These are phyloP conservation scores for Pseudocercospora crystallina DNA, from an alignment of 2,329 filamentous ascomycete genomes.

Conservation along the genomic window DNA sequence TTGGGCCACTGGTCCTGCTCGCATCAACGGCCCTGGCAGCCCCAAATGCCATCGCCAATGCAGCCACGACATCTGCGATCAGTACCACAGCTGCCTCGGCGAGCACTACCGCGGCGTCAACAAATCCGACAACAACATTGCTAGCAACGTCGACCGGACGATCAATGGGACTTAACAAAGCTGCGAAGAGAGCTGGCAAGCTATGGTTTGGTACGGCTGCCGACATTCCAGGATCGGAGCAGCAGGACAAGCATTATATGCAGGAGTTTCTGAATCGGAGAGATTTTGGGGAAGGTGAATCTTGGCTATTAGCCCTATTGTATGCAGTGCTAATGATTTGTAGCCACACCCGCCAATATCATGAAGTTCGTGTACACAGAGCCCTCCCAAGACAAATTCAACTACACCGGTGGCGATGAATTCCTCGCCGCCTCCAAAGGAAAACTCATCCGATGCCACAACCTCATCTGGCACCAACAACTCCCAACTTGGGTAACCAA, in stretches of 20 bases:
- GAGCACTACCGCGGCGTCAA: not conserved
- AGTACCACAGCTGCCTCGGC: too few species aligned
- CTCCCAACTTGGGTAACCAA: slow-evolving; percentile 40
- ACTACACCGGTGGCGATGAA: slow-evolving; percentile 19
- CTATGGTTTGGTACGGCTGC: slow-evolving; percentile 52
- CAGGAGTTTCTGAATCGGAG: slow-evolving; percentile 54
- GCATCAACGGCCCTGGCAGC: too few species aligned
- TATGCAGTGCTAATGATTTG: too few species aligned
- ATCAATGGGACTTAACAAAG: slow-evolving; percentile 21
- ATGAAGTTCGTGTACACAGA: slow-evolving; percentile 44
- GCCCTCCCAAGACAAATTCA: slow-evolving; percentile 37
- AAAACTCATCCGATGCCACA: slow-evolving; percentile 42
- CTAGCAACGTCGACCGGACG: slow-evolving; percentile 12
- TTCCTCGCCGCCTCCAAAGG: slow-evolving; percentile 31
- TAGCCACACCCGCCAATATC: slow-evolving; percentile 35
- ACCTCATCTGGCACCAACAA: slow-evolving; percentile 44
- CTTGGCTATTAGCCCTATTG: not conserved
- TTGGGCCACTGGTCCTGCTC: too few species aligned
- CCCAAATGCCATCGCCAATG: slow-evolving; percentile 5
- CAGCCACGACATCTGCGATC: not conserved
- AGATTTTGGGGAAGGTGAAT: slow-evolving; percentile 58
- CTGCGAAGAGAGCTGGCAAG: slow-evolving; percentile 27
- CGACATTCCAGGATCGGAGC: slow-evolving; percentile 50
- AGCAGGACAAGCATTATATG: slow-evolving; percentile 56
- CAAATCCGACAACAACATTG: slow-evolving; percentile 8